A percentile compares a stretch with the other conserved stretches of the same genome.
These are phyloP conservation scores for Lactarius hatsudake DNA, from an alignment of 768 basidiomycete species.

Conservation along the genomic window DNA sequence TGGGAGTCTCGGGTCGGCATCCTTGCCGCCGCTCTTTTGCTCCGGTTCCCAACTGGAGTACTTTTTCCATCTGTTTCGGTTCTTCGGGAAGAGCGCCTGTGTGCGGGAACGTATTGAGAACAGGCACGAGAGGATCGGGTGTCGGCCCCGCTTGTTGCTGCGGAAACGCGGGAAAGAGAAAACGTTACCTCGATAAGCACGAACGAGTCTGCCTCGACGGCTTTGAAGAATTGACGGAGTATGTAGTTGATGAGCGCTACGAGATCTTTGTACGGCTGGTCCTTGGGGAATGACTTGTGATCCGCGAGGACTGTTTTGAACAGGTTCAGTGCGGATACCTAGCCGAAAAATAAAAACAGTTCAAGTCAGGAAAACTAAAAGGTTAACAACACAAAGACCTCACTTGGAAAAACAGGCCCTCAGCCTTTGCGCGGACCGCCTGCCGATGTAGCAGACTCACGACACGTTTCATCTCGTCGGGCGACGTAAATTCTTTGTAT, in stretches of 20 bases:
- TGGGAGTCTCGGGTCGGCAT: slow-evolving; percentile 47
- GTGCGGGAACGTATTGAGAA: background rate
- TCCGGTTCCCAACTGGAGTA: slow-evolving; percentile 75
- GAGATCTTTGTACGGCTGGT: slow-evolving; percentile 80
- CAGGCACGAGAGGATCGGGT: background rate
- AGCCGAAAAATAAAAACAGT: slow-evolving; percentile 26
- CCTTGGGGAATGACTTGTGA: slow-evolving; percentile 72
- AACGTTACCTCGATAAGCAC: slow-evolving; percentile 77
- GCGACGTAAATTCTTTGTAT: slow-evolving; percentile 74
- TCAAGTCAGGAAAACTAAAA: slow-evolving; percentile 2
- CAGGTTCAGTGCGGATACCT: slow-evolving; percentile 87
- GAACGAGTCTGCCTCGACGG: slow-evolving; percentile 78
- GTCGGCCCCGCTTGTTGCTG: background rate
- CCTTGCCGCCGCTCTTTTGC: slow-evolving; percentile 40
- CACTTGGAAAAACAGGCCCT: slow-evolving; percentile 95
- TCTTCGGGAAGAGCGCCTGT: slow-evolving; percentile 88
- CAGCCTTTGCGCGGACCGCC: slow-evolving; percentile 86
- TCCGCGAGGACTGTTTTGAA: slow-evolving; percentile 87
- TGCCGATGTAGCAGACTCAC: slow-evolving; percentile 89
- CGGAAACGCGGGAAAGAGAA: slow-evolving; percentile 30
- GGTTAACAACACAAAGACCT: slow-evolving; percentile 30
- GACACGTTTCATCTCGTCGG: slow-evolving; percentile 87
- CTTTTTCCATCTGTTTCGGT: slow-evolving; percentile 81
- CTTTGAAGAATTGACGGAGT: slow-evolving; percentile 93
- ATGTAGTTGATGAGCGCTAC: slow-evolving; percentile 80